A percentile compares a stretch with the other conserved stretches of the same genome.
These are phyloP conservation scores for Lepidium sativum DNA, from an alignment of 345 rosid genomes.

Conservation along the genomic window DNA sequence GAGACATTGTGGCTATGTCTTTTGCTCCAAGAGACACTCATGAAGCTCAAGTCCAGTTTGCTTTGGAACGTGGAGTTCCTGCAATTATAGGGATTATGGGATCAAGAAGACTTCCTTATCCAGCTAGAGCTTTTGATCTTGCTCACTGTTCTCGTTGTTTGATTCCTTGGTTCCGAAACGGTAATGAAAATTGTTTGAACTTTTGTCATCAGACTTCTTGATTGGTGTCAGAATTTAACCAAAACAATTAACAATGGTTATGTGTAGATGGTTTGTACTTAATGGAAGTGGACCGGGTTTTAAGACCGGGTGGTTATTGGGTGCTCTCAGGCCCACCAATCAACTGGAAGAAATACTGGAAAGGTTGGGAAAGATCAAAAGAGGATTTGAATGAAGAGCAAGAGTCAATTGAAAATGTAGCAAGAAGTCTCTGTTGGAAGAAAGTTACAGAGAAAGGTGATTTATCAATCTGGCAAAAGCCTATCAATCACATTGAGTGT, in stretches of 20 bases:
- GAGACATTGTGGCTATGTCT: slow-evolving; percentile 71
- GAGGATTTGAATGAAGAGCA: slow-evolving; percentile 81
- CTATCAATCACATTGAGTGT: slow-evolving; percentile 77
- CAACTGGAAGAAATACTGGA: slow-evolving; percentile 83
- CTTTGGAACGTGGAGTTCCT: slow-evolving; percentile 95
- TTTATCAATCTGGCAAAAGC: slow-evolving; percentile 78
- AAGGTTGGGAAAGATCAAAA: slow-evolving; percentile 86
- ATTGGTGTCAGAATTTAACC: no score
- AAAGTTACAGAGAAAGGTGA: slow-evolving; percentile 70
- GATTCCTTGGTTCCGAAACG: slow-evolving; percentile 69
- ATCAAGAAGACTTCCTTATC: slow-evolving; percentile 82
- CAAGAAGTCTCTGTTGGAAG: slow-evolving; percentile 85
- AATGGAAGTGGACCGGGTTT: slow-evolving; percentile 77
- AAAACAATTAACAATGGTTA: no score
- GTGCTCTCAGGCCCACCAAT: slow-evolving; percentile 94
- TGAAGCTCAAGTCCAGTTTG: slow-evolving; percentile 96
- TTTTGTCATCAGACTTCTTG: no score
- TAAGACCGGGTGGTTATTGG: slow-evolving; percentile 99
- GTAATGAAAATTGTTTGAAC: no score
- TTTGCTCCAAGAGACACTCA: slow-evolving; percentile 98
- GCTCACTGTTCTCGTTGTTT: slow-evolving; percentile 98
- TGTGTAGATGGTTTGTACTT: slow-evolving; percentile 83
- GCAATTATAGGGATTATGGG: slow-evolving; percentile 86
- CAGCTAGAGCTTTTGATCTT: slow-evolving; percentile 92
- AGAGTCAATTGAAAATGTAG: slow-evolving; percentile 73